Evolutionary conservation across 2,329 filamentous ascomycete species (phyloP).

Genomic region (Penicillium sp.): DNA sequence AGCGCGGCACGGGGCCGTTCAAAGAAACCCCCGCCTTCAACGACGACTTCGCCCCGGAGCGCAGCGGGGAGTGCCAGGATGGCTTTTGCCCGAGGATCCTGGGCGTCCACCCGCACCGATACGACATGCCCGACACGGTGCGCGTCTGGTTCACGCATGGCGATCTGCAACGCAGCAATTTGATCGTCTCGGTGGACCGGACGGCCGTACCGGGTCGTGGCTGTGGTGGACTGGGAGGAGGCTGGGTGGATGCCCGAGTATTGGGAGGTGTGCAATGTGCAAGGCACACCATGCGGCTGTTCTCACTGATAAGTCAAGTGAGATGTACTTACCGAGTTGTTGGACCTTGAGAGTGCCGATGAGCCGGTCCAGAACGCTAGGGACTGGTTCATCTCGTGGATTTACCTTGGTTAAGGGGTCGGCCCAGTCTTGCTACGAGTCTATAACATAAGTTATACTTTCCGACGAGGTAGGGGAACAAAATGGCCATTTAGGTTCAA

Average conservation of each 20-base stretch:
- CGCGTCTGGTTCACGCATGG: neutral
- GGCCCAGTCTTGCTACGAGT: too few species aligned
- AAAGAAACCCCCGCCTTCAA: too few species aligned
- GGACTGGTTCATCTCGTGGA: neutral
- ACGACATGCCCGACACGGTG: neutral
- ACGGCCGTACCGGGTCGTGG: neutral
- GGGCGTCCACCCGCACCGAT: neutral
- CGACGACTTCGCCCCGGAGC: too few species aligned
- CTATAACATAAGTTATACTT: too few species aligned
- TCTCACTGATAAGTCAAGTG: neutral
- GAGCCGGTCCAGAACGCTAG: neutral
- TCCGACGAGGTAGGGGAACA: too few species aligned
- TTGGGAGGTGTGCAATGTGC: neutral
- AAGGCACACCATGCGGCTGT: neutral
- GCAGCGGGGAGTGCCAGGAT: too few species aligned
- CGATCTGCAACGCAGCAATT: neutral
- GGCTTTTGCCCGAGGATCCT: too few species aligned
- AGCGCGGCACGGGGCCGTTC: too few species aligned
- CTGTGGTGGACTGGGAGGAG: neutral
- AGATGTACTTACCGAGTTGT: neutral
- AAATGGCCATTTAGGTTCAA: too few species aligned
- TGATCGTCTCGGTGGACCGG: neutral
- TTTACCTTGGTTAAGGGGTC: too few species aligned
- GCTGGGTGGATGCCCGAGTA: neutral
- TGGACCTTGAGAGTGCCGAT: neutral